phyloP scores from a whole-genome alignment of 2,329 filamentous ascomycete species.

The Aspergillus fructus region DNA sequence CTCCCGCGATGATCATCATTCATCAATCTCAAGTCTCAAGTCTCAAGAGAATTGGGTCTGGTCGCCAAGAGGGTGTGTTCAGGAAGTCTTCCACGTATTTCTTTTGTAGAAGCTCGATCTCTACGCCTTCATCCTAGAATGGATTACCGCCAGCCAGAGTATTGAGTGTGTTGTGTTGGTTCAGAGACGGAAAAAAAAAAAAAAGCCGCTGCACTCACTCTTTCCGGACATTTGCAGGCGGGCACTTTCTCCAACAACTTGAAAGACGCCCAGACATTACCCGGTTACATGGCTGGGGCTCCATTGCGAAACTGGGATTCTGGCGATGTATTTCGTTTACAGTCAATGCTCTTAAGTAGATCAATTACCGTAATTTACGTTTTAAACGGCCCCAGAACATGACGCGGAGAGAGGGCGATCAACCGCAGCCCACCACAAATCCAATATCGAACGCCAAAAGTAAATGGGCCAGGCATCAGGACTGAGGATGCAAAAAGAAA shows the following conservation, averaged over 20 bases:
- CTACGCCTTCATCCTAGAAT: background rate
- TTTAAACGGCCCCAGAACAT: background rate
- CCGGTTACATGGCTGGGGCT: background rate
- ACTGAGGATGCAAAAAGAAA: background rate
- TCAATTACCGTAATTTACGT: slow-evolving; percentile 6
- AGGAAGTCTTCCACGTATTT: background rate
- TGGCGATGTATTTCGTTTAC: slow-evolving; percentile 8
- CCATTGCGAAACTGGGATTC: background rate
- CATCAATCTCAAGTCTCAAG: background rate
- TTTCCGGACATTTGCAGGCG: background rate
- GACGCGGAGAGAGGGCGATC: background rate
- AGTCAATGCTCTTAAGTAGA: background rate
- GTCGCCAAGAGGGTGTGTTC: background rate
- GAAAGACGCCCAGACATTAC: background rate
- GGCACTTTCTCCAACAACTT: background rate
- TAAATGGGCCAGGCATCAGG: background rate
- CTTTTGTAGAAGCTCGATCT: background rate
- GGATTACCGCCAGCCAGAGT: background rate
- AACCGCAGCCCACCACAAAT: background rate
- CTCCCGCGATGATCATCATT: background rate
- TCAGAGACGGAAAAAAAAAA: no score
- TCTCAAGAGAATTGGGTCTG: background rate
- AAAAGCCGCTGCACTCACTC: background rate
- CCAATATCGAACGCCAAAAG: background rate
- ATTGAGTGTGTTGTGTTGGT: background rate